Evolutionary conservation across 108 stramenopile species (phyloP), one percentile per base, ranked within the genome.

Genomic region (Nitzschia palea): DNA sequence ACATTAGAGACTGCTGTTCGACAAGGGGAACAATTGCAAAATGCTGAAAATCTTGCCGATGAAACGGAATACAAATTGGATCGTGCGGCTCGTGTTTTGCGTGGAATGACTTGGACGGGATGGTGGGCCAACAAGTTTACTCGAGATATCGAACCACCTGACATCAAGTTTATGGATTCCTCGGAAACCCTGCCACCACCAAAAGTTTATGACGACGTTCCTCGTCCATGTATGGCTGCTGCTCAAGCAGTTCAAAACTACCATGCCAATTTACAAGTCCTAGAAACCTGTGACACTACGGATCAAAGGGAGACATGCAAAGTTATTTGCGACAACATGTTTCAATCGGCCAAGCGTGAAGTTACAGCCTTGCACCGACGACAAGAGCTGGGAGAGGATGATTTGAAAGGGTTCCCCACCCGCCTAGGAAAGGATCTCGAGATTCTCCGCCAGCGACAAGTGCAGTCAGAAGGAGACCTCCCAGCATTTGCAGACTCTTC

Each of bases 101-200:
- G 69, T 31, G 80, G 80, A 10, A 87, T 87, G 86, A 81, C 81
- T 1, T 87, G 82, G 86, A 57, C 73, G 31, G 86, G 86, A 25
- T 87, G 82, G 82, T n/a, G 79, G 56, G 55, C 68, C 37, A 87
- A 87, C 62, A 81, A 67, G 61, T 79, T 87, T 37, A 73, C 70
- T 25, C 61, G 44, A 48, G 80, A 79, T 6, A 44, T 78, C 3
- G 70, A 67, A 42, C 68, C 78, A 22, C 78, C 78, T 14, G 47
- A 8, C 47, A 48, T 20, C 15, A 40, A 8, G 37, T 8, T 14
- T 10, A 20, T 4, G 22, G 28, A 26, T 5, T 57, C n/a, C 12
- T 25, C 35, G 1, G 26, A 35, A 2, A n/a, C 27, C 14, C 45
- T 47, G 29, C 34, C 37, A n/a, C 74, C 74, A 36, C 70, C 77